phyloP scores from a whole-genome alignment of 345 rosid species.

The Melaleuca quinquenervia region DNA sequence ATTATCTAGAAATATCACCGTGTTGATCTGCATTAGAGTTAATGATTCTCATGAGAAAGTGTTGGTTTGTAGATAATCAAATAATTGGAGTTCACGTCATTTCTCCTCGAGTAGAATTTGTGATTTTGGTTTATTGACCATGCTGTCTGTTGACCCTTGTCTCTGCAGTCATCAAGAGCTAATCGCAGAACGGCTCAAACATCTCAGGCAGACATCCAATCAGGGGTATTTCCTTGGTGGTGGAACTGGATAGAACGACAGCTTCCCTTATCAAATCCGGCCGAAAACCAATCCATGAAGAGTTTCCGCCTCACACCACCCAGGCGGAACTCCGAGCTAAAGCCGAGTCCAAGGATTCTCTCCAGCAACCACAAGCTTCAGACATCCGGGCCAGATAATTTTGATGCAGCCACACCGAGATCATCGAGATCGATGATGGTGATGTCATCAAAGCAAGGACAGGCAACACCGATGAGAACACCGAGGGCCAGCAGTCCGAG shows the following conservation, averaged over 20 bases:
- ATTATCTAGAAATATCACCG: neutral
- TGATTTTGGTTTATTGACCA: neutral
- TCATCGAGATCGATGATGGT: slow-evolving; percentile 57
- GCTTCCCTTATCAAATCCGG: slow-evolving; percentile 30
- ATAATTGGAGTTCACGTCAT: neutral
- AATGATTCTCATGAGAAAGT: neutral
- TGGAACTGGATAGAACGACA: slow-evolving; percentile 88
- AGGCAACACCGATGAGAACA: slow-evolving; percentile 39
- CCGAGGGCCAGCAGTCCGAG: slow-evolving; percentile 23
- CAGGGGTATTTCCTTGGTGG: slow-evolving; percentile 84
- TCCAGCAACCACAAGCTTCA: slow-evolving; percentile 34
- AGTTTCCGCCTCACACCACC: slow-evolving; percentile 43
- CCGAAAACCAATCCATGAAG: slow-evolving; percentile 31
- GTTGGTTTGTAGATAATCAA: neutral
- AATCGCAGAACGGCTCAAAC: slow-evolving; percentile 40
- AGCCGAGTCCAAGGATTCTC: slow-evolving; percentile 40
- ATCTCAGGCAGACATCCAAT: slow-evolving; percentile 25
- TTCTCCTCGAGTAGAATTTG: neutral
- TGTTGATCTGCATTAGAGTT: neutral
- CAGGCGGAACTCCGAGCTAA: slow-evolving; percentile 32
- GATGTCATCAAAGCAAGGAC: slow-evolving; percentile 25
- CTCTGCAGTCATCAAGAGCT: slow-evolving; percentile 45
- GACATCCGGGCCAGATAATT: slow-evolving; percentile 27
- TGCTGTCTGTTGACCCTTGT: neutral
- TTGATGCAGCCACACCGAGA: slow-evolving; percentile 64